phyloP scores from a whole-genome alignment of 2,329 filamentous ascomycete species.

The Tolypocladium capitatum region DNA sequence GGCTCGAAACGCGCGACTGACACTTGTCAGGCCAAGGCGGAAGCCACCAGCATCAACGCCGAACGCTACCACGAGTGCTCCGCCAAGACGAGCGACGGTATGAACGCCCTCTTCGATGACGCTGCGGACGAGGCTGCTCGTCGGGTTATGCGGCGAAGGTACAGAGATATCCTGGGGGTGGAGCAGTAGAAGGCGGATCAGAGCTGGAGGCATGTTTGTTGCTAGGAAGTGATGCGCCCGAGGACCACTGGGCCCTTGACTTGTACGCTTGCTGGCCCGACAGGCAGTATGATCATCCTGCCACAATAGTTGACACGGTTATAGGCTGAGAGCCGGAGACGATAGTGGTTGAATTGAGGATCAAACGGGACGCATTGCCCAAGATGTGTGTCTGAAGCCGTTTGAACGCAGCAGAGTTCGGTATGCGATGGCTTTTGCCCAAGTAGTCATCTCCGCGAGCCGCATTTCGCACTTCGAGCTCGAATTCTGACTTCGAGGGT shows the following conservation, averaged over 20 bases:
- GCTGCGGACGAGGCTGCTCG: slow-evolving; percentile 11
- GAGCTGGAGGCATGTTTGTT: neutral
- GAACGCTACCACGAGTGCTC: slow-evolving; percentile 21
- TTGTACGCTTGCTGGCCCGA: neutral
- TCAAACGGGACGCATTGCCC: neutral
- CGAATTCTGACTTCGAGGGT: neutral
- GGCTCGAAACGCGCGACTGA: neutral
- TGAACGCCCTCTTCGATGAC: slow-evolving; percentile 16
- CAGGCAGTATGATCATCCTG: neutral
- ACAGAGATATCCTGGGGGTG: neutral
- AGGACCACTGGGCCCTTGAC: neutral
- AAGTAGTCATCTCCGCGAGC: neutral
- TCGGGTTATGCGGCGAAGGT: slow-evolving; percentile 5
- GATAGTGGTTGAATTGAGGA: neutral
- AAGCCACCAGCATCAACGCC: slow-evolving; percentile 17
- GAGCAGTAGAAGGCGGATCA: too few relatives aligned
- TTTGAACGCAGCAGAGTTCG: neutral
- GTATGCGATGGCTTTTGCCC: neutral
- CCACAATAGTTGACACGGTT: neutral
- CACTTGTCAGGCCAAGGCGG: slow-evolving; percentile 15
- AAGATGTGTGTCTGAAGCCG: neutral
- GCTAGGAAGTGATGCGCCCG: neutral
- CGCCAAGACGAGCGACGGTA: slow-evolving; percentile 20
- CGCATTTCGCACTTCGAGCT: neutral
- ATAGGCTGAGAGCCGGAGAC: neutral